A percentile compares a stretch with the other conserved stretches of the same genome.
These are phyloP conservation scores for Silene vulgaris DNA, from an alignment of 179 eudicot species.

Conservation along the genomic window DNA sequence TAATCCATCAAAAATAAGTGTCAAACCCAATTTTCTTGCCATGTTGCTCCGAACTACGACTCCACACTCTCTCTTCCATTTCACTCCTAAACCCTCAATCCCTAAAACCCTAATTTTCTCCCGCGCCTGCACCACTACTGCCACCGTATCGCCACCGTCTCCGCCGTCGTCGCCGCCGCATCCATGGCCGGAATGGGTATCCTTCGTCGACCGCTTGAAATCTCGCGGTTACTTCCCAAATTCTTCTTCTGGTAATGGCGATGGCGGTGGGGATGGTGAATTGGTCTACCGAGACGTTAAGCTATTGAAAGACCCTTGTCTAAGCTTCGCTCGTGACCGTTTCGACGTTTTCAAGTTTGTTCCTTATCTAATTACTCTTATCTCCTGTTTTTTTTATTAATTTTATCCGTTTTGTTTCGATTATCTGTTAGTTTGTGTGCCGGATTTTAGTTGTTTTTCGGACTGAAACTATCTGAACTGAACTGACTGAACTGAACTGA, in stretches of 20 bases:
- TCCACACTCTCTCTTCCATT: constrained; percentile 2
- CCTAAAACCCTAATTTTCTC: neutral
- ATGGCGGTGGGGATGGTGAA: neutral
- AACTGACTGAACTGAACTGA: neutral
- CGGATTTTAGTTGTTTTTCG: neutral
- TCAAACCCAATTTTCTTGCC: no score
- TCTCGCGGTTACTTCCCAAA: constrained; percentile 54
- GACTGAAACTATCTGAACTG: neutral
- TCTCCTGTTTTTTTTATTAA: neutral
- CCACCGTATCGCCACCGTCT: constrained; percentile 11
- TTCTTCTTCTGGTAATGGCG: constrained; percentile 9
- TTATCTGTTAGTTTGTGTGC: neutral
- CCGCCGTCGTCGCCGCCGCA: neutral
- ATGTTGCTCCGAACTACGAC: constrained; percentile 19
- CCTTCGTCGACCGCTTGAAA: constrained; percentile 61
- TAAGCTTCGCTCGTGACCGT: constrained; percentile 77
- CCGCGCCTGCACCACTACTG: neutral
- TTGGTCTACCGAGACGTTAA: constrained; percentile 40
- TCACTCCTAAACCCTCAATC: constrained; percentile 12
- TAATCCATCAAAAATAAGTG: no score
- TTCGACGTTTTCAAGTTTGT: constrained; percentile 63
- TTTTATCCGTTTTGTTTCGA: neutral
- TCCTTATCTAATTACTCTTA: neutral
- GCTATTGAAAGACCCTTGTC: constrained; percentile 61
- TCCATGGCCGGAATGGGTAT: constrained; percentile 95